phyloP scores from a whole-genome alignment of 2,329 filamentous ascomycete species.

The Phaeosphaeriaceae sp. region DNA sequence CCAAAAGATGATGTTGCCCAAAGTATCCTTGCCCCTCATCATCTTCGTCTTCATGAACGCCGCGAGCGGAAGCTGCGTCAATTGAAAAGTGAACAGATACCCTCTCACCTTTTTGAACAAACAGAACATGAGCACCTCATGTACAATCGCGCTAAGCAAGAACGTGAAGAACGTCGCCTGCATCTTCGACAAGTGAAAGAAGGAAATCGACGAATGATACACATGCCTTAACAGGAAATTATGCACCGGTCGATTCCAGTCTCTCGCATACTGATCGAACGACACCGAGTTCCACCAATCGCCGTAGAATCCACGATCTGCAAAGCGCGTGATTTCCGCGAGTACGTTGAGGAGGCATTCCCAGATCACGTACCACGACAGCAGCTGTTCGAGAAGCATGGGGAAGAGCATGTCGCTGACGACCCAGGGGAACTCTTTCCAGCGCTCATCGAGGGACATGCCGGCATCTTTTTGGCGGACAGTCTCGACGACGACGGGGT shows the following conservation, averaged over 20 bases:
- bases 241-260: constrained; percentile 85
- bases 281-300: constrained; percentile 63
- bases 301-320: constrained; percentile 74
- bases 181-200: constrained; percentile 73
- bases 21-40: constrained; percentile 66
- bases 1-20: constrained; percentile 83
- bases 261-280: constrained; percentile 80
- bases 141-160: constrained; percentile 73
- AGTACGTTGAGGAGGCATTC: constrained; percentile 72
- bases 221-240: constrained; percentile 80
- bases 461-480: constrained; percentile 72
- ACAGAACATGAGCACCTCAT: constrained; percentile 82
- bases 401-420: constrained; percentile 79
- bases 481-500: constrained; percentile 74
- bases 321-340: constrained; percentile 78
- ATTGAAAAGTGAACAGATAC: constrained; percentile 76
- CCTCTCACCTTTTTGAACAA: constrained; percentile 80
- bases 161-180: constrained; percentile 80
- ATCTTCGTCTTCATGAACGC: constrained; percentile 71
- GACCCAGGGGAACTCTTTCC: constrained; percentile 76
- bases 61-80: constrained; percentile 77
- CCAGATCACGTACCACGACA: constrained; percentile 86
- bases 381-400: constrained; percentile 79
- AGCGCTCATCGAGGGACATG: constrained; percentile 67
- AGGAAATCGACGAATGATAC: constrained; percentile 79